Percentiles rank a stretch among this genome's conserved stretches.
phyloP scores from a whole-genome alignment of 2,329 filamentous ascomycete species.

The Cercospora zeae-maydis region DNA sequence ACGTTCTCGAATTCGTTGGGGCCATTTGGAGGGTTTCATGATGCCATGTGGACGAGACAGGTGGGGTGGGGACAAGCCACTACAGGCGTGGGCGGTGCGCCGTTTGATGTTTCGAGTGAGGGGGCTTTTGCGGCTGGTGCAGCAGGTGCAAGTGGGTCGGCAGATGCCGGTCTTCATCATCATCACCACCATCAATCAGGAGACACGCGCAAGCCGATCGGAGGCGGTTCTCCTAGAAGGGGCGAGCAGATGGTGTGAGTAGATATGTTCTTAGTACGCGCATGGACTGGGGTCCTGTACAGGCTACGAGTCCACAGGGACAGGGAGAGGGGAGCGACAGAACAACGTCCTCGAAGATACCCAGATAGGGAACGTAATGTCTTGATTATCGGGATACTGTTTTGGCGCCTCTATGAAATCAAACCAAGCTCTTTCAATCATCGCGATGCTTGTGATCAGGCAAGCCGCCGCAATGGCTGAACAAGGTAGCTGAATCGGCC shows the following conservation, averaged over 20 bases:
- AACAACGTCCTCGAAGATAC: neutral
- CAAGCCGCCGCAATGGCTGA: neutral
- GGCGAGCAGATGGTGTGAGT: constrained; percentile 10
- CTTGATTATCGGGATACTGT: neutral
- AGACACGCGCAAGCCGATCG: neutral
- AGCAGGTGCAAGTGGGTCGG: neutral
- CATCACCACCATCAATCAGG: neutral
- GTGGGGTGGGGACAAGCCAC: constrained; percentile 3
- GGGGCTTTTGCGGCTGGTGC: neutral
- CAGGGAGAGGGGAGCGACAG: neutral
- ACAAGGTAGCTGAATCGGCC: neutral
- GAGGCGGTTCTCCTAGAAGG: neutral
- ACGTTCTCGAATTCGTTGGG: constrained; percentile 34
- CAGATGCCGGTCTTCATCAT: neutral
- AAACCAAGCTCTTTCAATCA: neutral
- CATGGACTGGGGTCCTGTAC: neutral
- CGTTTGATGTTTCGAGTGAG: constrained; percentile 2
- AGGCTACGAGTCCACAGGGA: neutral
- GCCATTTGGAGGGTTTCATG: neutral
- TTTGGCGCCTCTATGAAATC: too few relatives aligned
- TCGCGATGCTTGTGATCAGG: neutral
- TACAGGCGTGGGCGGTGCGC: constrained; percentile 1
- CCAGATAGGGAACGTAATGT: neutral
- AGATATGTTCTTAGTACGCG: neutral
- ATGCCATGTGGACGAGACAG: constrained; percentile 8